These are phyloP conservation scores for Desmodesmus armatus DNA, from an alignment of 139 green algal species.

Conservation along the genomic window DNA sequence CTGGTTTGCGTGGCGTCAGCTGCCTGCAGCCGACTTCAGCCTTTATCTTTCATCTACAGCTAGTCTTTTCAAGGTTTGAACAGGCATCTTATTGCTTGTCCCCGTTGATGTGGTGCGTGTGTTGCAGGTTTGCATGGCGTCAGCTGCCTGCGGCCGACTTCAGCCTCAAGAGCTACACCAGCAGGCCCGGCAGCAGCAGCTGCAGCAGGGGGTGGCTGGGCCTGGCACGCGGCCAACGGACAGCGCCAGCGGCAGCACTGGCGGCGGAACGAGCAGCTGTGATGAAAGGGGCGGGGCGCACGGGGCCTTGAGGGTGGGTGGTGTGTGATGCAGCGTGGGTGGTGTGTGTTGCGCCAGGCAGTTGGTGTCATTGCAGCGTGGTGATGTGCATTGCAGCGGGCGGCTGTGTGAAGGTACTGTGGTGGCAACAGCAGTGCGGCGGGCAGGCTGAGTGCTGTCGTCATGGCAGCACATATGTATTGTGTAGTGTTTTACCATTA, in stretches of 20 bases:
- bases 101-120: too few relatives aligned
- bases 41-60: too few relatives aligned
- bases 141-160: constrained; percentile 54
- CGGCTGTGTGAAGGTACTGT: background rate
- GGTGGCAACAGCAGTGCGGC: background rate
- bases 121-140: constrained; percentile 60
- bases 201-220: background rate
- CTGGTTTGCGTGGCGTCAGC: constrained; percentile 57
- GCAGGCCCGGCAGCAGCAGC: background rate
- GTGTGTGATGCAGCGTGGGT: background rate
- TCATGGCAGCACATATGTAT: too few relatives aligned
- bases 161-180: background rate
- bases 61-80: too few relatives aligned
- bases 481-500: too few relatives aligned
- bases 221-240: too few relatives aligned
- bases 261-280: background rate
- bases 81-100: too few relatives aligned
- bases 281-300: background rate
- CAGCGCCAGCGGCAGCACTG: background rate
- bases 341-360: background rate
- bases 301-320: background rate
- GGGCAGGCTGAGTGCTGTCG: too few relatives aligned
- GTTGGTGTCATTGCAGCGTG: too few relatives aligned
- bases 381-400: too few relatives aligned
- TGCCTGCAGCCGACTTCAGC: constrained; percentile 49